Conservation (phyloP, 805 yeast genomes). For the Hermanozyma aechmeae region DNA sequence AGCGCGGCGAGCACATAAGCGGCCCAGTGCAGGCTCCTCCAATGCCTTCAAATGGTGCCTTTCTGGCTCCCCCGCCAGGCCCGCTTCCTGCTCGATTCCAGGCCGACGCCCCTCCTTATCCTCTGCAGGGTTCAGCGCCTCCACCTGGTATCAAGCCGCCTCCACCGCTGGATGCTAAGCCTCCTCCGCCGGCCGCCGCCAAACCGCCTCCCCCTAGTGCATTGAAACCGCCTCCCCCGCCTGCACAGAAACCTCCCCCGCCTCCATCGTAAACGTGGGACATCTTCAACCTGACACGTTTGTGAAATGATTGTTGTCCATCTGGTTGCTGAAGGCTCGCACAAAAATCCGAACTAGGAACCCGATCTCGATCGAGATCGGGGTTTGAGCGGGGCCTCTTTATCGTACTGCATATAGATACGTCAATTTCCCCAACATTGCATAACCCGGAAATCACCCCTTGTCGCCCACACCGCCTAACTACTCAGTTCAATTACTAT, state of each 20-base stretch:
- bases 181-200: slow-evolving; percentile 6
- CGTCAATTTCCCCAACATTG: slow-evolving; percentile 7
- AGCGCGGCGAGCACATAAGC: too few relatives aligned
- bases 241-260: slow-evolving; percentile 3
- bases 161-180: neutral
- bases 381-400: too few relatives aligned
- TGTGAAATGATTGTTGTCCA: too few relatives aligned
- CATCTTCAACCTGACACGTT: slow-evolving; percentile 14
- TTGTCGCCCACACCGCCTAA: neutral
- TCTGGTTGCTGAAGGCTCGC: too few relatives aligned
- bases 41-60: neutral
- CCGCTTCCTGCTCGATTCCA: slow-evolving; percentile 1
- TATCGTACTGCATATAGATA: slow-evolving; percentile 3
- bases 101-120: slow-evolving; percentile 1
- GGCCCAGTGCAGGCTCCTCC: slow-evolving; percentile 1
- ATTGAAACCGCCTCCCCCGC: slow-evolving; percentile 11
- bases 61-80: neutral
- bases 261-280: neutral
- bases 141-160: slow-evolving; percentile 6
- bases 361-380: too few relatives aligned
- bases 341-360: too few relatives aligned
- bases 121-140: slow-evolving; percentile 1
- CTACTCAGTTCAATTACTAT: neutral
- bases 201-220: slow-evolving; percentile 15
- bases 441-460: slow-evolving; percentile 4